phyloP scores from a whole-genome alignment of 1,284 basidiomycete species.

The Peniophora sp. region DNA sequence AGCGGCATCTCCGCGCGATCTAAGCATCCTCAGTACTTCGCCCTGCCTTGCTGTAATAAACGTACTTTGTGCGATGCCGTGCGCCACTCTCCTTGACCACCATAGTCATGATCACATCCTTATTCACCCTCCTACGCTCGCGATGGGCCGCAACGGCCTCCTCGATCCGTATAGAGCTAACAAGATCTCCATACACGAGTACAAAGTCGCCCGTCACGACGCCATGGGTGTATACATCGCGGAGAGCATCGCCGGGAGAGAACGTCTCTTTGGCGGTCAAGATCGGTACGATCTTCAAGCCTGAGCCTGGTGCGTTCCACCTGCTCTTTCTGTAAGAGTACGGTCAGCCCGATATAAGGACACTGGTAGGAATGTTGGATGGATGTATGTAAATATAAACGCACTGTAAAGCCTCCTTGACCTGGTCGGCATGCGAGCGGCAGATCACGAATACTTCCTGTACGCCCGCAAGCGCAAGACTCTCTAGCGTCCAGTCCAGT shows the following conservation, averaged over 20 bases:
- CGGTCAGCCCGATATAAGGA: too few relatives aligned
- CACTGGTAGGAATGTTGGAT: background rate
- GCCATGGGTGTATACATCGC: conserved; percentile 92
- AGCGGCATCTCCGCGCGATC: conserved; percentile 62
- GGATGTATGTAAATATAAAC: conserved; percentile 19
- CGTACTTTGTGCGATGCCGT: conserved; percentile 66
- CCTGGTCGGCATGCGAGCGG: conserved; percentile 78
- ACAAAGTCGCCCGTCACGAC: conserved; percentile 92
- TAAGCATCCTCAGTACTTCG: conserved; percentile 19
- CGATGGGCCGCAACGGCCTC: conserved; percentile 87
- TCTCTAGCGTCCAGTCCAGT: conserved; percentile 95
- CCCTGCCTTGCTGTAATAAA: conserved; percentile 13
- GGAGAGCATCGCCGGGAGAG: conserved; percentile 92
- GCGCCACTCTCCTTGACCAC: conserved; percentile 78
- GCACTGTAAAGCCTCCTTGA: conserved; percentile 76
- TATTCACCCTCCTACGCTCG: conserved; percentile 79
- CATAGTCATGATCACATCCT: conserved; percentile 95
- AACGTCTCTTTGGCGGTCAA: conserved; percentile 83
- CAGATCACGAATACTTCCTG: conserved; percentile 95
- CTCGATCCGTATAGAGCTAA: conserved; percentile 89
- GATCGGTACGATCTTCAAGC: conserved; percentile 83
- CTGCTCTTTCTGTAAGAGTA: conserved; percentile 56
- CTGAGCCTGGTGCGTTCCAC: conserved; percentile 70
- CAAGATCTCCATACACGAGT: conserved; percentile 89
- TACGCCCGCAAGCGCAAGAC: conserved; percentile 85